Conservation (phyloP, 805 yeast species). For the Sugiyamaella chiloensis region DNA sequence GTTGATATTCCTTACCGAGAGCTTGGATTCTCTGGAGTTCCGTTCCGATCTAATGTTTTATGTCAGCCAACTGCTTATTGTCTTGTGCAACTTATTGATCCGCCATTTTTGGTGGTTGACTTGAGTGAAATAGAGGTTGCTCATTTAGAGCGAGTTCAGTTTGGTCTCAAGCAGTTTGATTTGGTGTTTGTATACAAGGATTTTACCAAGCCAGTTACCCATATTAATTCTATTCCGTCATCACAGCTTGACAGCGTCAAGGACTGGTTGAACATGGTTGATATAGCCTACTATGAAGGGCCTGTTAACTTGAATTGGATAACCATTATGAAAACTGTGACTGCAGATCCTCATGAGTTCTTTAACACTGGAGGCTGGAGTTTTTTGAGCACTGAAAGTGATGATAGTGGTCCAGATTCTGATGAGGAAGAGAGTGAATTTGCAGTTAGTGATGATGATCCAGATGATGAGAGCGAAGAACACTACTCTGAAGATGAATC, state of each 20-base stretch:
- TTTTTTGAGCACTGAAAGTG: constrained; percentile 86
- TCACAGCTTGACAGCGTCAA: constrained; percentile 87
- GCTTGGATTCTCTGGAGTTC: constrained; percentile 96
- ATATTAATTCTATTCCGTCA: constrained; percentile 92
- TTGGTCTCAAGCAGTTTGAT: constrained; percentile 94
- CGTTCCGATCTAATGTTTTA: constrained; percentile 87
- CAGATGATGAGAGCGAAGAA: constrained; percentile 50
- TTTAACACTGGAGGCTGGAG: constrained; percentile 96
- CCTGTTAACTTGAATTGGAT: constrained; percentile 95
- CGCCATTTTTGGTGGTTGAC: constrained; percentile 90
- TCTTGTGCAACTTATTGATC: constrained; percentile 87
- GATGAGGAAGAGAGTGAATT: constrained; percentile 62
- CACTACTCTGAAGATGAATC: constrained; percentile 38
- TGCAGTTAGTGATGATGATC: constrained; percentile 60
- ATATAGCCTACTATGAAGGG: constrained; percentile 91
- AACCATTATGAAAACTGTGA: constrained; percentile 90
- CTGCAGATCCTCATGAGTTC: constrained; percentile 90
- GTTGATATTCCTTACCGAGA: constrained; percentile 95
- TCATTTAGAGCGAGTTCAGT: constrained; percentile 94
- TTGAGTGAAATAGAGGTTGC: constrained; percentile 91
- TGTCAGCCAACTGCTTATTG: constrained; percentile 98
- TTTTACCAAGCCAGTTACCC: constrained; percentile 80
- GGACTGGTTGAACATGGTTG: constrained; percentile 97
- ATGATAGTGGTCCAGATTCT: constrained; percentile 67
- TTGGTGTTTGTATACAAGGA: constrained; percentile 95